Conservation (phyloP, 2,329 filamentous ascomycete species). For the Fonsecaea monophora region DNA sequence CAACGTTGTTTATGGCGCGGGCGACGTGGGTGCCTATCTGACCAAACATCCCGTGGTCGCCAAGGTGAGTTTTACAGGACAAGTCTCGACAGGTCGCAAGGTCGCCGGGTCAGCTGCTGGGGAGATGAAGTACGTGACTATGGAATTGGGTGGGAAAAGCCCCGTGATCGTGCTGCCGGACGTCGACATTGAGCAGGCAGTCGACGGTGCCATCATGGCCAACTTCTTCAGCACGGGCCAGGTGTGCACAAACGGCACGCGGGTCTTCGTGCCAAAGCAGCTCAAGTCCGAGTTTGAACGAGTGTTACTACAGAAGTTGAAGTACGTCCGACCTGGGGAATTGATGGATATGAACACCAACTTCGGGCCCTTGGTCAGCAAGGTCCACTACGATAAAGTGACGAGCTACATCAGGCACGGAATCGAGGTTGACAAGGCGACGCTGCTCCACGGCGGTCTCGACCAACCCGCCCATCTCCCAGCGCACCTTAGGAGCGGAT, state of each 20-base stretch:
- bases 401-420: slow-evolving; percentile 77
- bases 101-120: slow-evolving; percentile 77
- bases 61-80: slow-evolving; percentile 89
- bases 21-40: slow-evolving; percentile 76
- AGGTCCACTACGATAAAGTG: slow-evolving; percentile 77
- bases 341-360: slow-evolving; percentile 76
- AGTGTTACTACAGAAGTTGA: slow-evolving; percentile 72
- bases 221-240: slow-evolving; percentile 93
- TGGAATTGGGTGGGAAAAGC: slow-evolving; percentile 90
- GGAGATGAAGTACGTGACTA: slow-evolving; percentile 87
- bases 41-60: slow-evolving; percentile 74
- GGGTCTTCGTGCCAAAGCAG: slow-evolving; percentile 76
- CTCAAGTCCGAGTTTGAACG: slow-evolving; percentile 74
- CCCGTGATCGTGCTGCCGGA: slow-evolving; percentile 81
- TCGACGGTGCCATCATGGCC: slow-evolving; percentile 88
- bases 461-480: slow-evolving; percentile 63
- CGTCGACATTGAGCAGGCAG: slow-evolving; percentile 78
- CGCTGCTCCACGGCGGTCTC: slow-evolving; percentile 73
- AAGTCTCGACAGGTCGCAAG: slow-evolving; percentile 81
- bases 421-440: slow-evolving; percentile 74
- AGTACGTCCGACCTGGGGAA: slow-evolving; percentile 72
- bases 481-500: slow-evolving; percentile 65
- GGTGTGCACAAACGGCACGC: slow-evolving; percentile 90
- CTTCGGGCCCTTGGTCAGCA: slow-evolving; percentile 81
- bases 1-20: slow-evolving; percentile 83